Evolutionary conservation across 129 eudicot genomes (phyloP).

Genomic region (Glebionis coronaria): DNA sequence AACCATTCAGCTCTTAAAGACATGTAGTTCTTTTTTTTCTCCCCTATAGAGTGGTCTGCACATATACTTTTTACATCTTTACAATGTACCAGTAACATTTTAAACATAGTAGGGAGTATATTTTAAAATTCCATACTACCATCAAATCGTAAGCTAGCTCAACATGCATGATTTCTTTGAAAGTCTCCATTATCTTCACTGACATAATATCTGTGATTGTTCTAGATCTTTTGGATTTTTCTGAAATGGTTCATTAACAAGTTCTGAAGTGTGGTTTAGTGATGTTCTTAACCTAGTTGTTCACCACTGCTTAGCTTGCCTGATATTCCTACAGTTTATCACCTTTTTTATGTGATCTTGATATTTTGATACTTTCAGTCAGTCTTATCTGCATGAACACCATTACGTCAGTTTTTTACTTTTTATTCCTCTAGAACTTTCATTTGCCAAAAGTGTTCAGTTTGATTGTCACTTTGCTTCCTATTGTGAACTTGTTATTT

Average conservation of each 20-base stretch:
- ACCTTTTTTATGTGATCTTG: not conserved
- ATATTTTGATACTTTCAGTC: not conserved
- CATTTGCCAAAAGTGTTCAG: too few species aligned
- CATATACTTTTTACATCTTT: not conserved
- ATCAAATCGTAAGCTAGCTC: too few species aligned
- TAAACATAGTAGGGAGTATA: not conserved
- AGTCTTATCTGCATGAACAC: not conserved
- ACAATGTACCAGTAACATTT: not conserved
- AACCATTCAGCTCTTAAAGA: not conserved
- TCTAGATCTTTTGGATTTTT: not conserved
- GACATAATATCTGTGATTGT: not conserved
- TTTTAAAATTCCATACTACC: too few species aligned
- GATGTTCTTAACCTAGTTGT: not conserved
- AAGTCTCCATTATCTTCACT: not conserved
- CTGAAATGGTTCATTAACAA: not conserved
- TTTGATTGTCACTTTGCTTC: too few species aligned
- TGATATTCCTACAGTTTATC: not conserved
- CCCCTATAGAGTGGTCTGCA: too few species aligned
- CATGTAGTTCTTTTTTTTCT: too few species aligned
- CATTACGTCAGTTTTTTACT: not conserved
- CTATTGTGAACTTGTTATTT: not conserved
- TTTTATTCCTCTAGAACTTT: too few species aligned
- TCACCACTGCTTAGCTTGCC: not conserved
- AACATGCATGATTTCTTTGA: not conserved
- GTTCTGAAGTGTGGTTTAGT: not conserved